Percentiles rank a stretch among this genome's conserved stretches.
phyloP scores from a whole-genome alignment of 2,329 filamentous ascomycete species.

The Colletotrichum karsti region DNA sequence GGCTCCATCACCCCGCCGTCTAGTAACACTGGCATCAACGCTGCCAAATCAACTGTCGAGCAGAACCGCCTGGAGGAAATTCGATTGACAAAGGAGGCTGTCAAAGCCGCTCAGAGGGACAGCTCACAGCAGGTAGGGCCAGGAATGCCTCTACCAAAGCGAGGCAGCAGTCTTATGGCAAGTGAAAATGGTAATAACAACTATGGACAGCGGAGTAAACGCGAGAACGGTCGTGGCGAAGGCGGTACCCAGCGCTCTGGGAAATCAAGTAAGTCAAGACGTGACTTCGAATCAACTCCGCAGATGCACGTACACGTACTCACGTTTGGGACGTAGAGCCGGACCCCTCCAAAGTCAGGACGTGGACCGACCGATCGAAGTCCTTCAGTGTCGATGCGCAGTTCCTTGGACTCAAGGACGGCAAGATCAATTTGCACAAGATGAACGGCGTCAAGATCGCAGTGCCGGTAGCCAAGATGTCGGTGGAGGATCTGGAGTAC shows the following conservation, averaged over 20 bases:
- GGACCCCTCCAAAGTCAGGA: constrained; percentile 82
- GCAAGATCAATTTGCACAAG: constrained; percentile 98
- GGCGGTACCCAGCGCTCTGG: constrained; percentile 49
- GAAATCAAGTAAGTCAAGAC: constrained; percentile 68
- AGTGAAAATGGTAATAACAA: constrained; percentile 73
- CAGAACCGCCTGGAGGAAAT: constrained; percentile 84
- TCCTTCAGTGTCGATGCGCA: constrained; percentile 98
- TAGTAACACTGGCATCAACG: constrained; percentile 58
- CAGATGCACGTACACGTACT: background rate
- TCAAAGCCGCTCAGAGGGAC: constrained; percentile 68
- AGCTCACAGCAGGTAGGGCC: constrained; percentile 74
- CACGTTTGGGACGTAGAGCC: constrained; percentile 67
- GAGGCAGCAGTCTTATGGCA: constrained; percentile 80
- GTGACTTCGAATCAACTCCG: background rate
- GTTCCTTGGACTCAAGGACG: constrained; percentile 92
- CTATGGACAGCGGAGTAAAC: constrained; percentile 73
- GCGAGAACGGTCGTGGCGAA: constrained; percentile 72
- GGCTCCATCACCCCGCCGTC: constrained; percentile 67
- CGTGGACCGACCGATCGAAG: constrained; percentile 94
- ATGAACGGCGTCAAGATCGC: constrained; percentile 98
- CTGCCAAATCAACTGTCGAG: constrained; percentile 73
- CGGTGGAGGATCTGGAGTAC: constrained; percentile 91
- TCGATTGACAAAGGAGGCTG: constrained; percentile 81
- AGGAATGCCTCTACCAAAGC: constrained; percentile 78
- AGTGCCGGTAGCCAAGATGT: constrained; percentile 95